Base-by-base conservation (phyloP, 129 eudicot species). In the Escallonia rubra region DNA sequence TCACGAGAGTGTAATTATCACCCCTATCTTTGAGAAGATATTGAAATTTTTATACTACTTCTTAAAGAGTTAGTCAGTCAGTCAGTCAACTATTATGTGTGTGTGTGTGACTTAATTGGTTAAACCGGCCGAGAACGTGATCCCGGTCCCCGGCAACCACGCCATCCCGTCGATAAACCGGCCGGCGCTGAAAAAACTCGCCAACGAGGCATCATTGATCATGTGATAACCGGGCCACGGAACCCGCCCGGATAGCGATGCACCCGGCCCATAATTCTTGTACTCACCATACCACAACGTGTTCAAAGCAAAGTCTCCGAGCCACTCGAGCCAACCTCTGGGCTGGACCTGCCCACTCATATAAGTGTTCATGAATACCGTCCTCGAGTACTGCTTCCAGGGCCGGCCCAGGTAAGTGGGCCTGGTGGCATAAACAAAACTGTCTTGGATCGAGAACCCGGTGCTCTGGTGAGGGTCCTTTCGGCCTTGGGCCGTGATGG, bases 271-370 rank as follows among this genome's bases (percentile, higher is more conserved):
- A 61, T 88, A 88, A 47, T 92, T 92, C 78, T 64, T 83, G 7
- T 92, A 88, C 84, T 92, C 98, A 1, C 98, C 96, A 10, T 85
- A 92, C 91, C 96, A 92, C 59, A 88, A 77, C 2, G 89, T 92
- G 43, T 64, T 75, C 81, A 92, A 70, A 6, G 81, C 96, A 78
- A 85, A 92, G 78, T 74, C 73, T 50, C 98, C 96, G 47, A 81
- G 82, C 96, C 98, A 92, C 69, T 92, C 98, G 2, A 92, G 71
- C 98, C 98, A 92, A 43, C 98, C 96, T 74, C 89, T 77, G 58
- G 96, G 86, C 76, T 92, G 91, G 34, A 88, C 95, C 81, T 67
- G 73, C 6, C 72, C 59, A 49, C 81, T 86, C 98, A 92, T 83
- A 66, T 76, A 92, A 8, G 95, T 85, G 63, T 88, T 86, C 82